Evolutionary conservation across 108 stramenopile species (phyloP).

Genomic region (Thalassiosira profunda): DNA sequence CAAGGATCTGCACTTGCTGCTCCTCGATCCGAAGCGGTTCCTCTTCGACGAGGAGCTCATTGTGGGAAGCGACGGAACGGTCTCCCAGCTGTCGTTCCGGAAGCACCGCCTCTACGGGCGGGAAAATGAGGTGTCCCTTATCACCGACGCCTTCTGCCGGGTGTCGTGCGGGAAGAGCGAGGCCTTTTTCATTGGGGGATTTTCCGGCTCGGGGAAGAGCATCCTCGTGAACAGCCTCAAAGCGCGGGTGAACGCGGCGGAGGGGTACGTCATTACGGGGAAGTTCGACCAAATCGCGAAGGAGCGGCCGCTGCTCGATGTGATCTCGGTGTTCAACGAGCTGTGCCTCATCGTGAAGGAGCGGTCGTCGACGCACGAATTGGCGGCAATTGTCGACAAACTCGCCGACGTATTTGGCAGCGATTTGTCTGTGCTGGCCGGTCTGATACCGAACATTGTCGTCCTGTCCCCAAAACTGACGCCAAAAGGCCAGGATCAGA

Average conservation of each 20-base stretch:
- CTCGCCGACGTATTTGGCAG: slow-evolving; percentile 10
- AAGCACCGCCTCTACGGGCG: slow-evolving; percentile 25
- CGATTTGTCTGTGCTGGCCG: slow-evolving; percentile 14
- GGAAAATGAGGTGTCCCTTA: slow-evolving; percentile 8
- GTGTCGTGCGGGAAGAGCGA: slow-evolving; percentile 26
- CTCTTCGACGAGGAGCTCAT: not conserved
- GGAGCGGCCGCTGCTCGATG: slow-evolving; percentile 12
- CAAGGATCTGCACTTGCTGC: slow-evolving; percentile 1
- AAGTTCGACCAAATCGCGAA: slow-evolving; percentile 34
- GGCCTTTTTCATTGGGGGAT: slow-evolving; percentile 25
- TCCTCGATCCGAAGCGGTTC: not conserved
- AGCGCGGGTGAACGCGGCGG: slow-evolving; percentile 12
- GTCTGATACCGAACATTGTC: slow-evolving; percentile 24
- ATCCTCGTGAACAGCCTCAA: slow-evolving; percentile 15
- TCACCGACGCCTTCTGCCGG: slow-evolving; percentile 27
- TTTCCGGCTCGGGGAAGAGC: slow-evolving; percentile 28
- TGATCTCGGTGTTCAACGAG: slow-evolving; percentile 27
- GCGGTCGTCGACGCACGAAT: not conserved
- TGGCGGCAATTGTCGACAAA: slow-evolving; percentile 4
- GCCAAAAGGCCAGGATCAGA: not conserved
- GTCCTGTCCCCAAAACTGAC: not conserved
- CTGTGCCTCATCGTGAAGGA: slow-evolving; percentile 11
- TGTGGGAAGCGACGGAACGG: not conserved
- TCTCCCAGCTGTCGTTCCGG: not conserved
- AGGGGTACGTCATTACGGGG: slow-evolving; percentile 22